phyloP scores from a whole-genome alignment of 2,329 filamentous ascomycete species.

The Colletotrichum truncatum region DNA sequence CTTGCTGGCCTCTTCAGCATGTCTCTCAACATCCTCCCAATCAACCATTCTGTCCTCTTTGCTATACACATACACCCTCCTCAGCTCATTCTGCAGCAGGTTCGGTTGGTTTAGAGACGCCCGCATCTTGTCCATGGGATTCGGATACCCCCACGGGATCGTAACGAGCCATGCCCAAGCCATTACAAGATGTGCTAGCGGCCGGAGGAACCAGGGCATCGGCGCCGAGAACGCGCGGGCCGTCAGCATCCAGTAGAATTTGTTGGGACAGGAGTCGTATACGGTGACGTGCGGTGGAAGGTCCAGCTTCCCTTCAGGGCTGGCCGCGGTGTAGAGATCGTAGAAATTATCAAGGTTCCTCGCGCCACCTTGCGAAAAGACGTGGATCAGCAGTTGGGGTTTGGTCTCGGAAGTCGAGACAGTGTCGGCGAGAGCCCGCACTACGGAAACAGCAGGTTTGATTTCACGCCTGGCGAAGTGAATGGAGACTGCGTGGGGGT shows the following conservation, averaged over 20 bases:
- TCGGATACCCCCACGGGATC: conserved; percentile 38
- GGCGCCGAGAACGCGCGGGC: conserved; percentile 50
- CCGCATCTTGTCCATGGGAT: conserved; percentile 46
- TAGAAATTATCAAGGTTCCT: conserved; percentile 51
- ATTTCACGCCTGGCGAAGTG: conserved; percentile 43
- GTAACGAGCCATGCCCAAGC: conserved; percentile 41
- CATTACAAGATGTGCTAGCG: conserved; percentile 46
- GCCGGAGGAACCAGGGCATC: conserved; percentile 43
- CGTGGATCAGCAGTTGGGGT: conserved; percentile 52
- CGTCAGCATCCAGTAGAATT: conserved; percentile 48
- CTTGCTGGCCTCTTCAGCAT: conserved; percentile 51
- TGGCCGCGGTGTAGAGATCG: conserved; percentile 39
- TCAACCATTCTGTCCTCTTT: conserved; percentile 57
- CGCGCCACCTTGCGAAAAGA: conserved; percentile 63
- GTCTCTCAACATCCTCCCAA: conserved; percentile 56
- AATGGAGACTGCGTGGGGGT: conserved; percentile 45
- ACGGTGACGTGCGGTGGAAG: conserved; percentile 54
- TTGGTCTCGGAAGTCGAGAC: conserved; percentile 24
- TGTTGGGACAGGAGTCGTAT: conserved; percentile 59
- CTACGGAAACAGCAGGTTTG: conserved; percentile 48
- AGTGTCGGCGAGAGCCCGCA: conserved; percentile 43
- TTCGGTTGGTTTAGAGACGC: conserved; percentile 46
- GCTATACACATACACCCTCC: conserved; percentile 63
- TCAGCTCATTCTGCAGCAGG: conserved; percentile 47
- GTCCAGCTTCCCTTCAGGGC: conserved; percentile 30